phyloP scores from a whole-genome alignment of 352 stramenopile species.

The Saprolegnia parasitica region DNA sequence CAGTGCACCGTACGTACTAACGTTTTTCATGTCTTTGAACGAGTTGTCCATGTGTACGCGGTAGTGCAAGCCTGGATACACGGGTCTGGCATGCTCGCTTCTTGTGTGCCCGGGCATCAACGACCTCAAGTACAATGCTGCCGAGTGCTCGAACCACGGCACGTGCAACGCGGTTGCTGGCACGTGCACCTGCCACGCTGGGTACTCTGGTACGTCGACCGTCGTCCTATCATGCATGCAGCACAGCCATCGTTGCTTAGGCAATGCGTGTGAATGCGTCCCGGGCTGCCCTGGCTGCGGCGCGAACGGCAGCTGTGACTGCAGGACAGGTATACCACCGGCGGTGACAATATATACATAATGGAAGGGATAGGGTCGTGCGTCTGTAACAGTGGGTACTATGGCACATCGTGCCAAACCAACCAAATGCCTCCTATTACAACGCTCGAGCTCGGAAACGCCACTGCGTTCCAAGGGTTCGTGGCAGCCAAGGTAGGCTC shows the following conservation, averaged over 20 bases:
- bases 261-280: constrained; percentile 64
- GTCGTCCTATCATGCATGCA: not conserved
- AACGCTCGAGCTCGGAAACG: constrained; percentile 33
- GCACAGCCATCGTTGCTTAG: not conserved
- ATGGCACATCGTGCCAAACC: constrained; percentile 38
- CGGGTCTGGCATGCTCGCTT: constrained; percentile 50
- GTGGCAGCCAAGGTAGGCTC: constrained; percentile 38
- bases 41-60: no score
- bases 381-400: constrained; percentile 43
- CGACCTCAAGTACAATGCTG: constrained; percentile 37
- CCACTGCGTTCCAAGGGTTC: constrained; percentile 28
- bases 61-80: constrained; percentile 45
- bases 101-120: constrained; percentile 44
- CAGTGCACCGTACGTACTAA: constrained; percentile 31
- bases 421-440: constrained; percentile 30
- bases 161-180: constrained; percentile 46
- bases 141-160: constrained; percentile 65
- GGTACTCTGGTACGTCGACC: constrained; percentile 39
- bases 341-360: not conserved
- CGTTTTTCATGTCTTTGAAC: no score
- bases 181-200: constrained; percentile 44
- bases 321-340: constrained; percentile 35
- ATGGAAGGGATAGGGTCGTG: constrained; percentile 36
- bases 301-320: constrained; percentile 50
- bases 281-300: constrained; percentile 56